Evolutionary conservation across 1,284 basidiomycete species (phyloP), one percentile per base, ranked within the genome.

Genomic region (Exobasidium cylindrosporum): DNA sequence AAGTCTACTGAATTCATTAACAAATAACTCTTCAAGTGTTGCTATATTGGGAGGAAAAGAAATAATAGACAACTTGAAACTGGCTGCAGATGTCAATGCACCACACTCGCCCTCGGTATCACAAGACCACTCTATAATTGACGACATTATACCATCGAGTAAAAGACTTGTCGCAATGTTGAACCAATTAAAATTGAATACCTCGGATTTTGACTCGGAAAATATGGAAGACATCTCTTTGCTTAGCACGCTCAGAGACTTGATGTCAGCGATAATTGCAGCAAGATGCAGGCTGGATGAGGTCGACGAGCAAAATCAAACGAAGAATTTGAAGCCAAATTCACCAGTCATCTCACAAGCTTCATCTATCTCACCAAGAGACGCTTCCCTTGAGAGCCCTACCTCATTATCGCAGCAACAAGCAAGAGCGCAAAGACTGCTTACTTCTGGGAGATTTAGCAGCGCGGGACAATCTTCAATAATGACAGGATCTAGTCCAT

Each of bases 401-500:
- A 24, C 57, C 1, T 13, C 23, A 2, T 53, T 46, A 2, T 54
- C 44, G n/a, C 26, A 44, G 17, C 46, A 14, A 3, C n/a, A 54
- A 3, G 23, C n/a, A 14, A 50, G 47, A 50, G 47, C 21, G n/a
- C 47, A 28, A 28, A 21, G 5, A 50, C n/a, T 23, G 26, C 47
- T 28, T 24, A 13, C 4, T 13, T 24, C 14, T 50, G 47, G 47
- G 13, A 14, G 26, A 50, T 28, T 14, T 13, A 50, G 21, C n/a
- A 21, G 26, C 14, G 3, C 21, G 21, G 47, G n/a, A 50, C 26
- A 3, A 28, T 44, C 5, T 24, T 24, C 5, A 57, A 3, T 31
- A 29, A 17, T 28, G 26, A 5, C n/a, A 6, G 29, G 35, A 24
- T 23, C 57, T 5, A 58, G 57, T 26, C 57, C 57, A 28, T 49